Evolutionary conservation across 2,329 filamentous ascomycete species (phyloP).

Genomic region (Sporothrix schenckii): DNA sequence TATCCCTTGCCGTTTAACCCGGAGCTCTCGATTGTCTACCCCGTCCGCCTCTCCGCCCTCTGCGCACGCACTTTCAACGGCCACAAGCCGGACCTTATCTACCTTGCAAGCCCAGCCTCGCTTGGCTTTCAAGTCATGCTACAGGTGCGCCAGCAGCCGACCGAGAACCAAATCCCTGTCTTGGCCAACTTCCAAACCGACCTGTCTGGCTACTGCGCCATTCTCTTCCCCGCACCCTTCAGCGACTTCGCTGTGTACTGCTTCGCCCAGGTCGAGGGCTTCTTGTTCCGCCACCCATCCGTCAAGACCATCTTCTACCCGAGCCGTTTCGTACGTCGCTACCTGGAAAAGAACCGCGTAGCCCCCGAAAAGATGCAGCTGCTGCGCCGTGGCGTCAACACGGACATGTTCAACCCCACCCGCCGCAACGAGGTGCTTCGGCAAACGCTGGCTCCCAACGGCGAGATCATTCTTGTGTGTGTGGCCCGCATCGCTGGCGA

Average conservation of each 20-base stretch:
- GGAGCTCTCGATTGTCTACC: slow-evolving; percentile 70
- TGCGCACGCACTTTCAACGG: slow-evolving; percentile 62
- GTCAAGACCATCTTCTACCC: slow-evolving; percentile 72
- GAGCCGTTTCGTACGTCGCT: slow-evolving; percentile 63
- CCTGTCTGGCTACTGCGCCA: slow-evolving; percentile 68
- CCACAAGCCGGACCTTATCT: slow-evolving; percentile 64
- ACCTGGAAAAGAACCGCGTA: slow-evolving; percentile 61
- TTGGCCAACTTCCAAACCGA: slow-evolving; percentile 75
- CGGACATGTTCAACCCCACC: slow-evolving; percentile 60
- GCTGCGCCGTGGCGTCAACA: slow-evolving; percentile 67
- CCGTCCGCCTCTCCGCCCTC: slow-evolving; percentile 65
- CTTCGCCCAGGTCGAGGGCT: slow-evolving; percentile 66
- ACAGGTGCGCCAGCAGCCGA: slow-evolving; percentile 64
- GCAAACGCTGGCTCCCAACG: slow-evolving; percentile 59
- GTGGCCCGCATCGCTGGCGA: slow-evolving; percentile 70
- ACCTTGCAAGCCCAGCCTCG: slow-evolving; percentile 69
- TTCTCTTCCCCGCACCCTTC: slow-evolving; percentile 67
- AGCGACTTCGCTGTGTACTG: slow-evolving; percentile 64
- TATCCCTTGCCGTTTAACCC: slow-evolving; percentile 72
- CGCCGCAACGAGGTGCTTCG: slow-evolving; percentile 57
- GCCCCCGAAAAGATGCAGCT: slow-evolving; percentile 60
- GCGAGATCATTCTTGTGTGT: slow-evolving; percentile 66
- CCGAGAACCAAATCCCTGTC: slow-evolving; percentile 58
- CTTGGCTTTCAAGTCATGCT: slow-evolving; percentile 71
- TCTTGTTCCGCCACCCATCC: slow-evolving; percentile 63